Evolutionary conservation across 768 basidiomycete species (phyloP).

Genomic region (Guyanaporus albipodus): DNA sequence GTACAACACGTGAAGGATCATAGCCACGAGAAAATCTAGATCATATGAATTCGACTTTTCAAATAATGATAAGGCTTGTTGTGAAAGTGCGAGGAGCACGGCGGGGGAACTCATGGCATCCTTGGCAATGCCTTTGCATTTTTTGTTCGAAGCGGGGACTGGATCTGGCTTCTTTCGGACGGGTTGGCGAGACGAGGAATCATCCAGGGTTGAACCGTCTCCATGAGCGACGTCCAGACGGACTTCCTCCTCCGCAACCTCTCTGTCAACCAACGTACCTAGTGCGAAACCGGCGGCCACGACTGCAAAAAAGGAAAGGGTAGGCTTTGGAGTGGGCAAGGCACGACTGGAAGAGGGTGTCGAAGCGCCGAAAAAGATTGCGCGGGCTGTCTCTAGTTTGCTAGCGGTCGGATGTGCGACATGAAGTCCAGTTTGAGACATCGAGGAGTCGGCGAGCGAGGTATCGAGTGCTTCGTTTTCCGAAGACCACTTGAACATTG

Average conservation of each 20-base stretch:
- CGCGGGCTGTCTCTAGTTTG: conserved; percentile 28
- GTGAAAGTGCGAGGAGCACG: conserved; percentile 45
- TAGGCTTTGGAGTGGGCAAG: conserved; percentile 14
- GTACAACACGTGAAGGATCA: conserved; percentile 53
- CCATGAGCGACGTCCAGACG: conserved; percentile 22
- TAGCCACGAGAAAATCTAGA: conserved; percentile 56
- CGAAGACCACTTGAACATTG: conserved; percentile 41
- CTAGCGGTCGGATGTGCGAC: conserved; percentile 12
- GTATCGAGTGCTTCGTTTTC: conserved; percentile 25
- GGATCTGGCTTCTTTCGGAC: conserved; percentile 22
- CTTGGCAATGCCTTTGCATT: conserved; percentile 29
- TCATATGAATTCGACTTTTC: conserved; percentile 45
- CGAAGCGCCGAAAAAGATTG: conserved; percentile 29
- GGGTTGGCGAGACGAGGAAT: conserved; percentile 22
- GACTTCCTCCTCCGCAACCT: conserved; percentile 25
- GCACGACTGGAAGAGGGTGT: conserved; percentile 10
- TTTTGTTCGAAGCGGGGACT: conserved; percentile 14
- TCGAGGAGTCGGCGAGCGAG: conserved; percentile 7
- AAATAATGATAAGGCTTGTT: conserved; percentile 42
- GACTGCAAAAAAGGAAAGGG: conserved; percentile 51
- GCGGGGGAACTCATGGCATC: conserved; percentile 31
- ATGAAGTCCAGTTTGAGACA: conserved; percentile 32
- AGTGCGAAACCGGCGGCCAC: conserved; percentile 58
- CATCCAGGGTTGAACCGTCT: conserved; percentile 18
- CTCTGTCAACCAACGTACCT: conserved; percentile 43